phyloP scores from a whole-genome alignment of 495 filamentous ascomycete genomes.

The Lasiosphaeria miniovina region DNA sequence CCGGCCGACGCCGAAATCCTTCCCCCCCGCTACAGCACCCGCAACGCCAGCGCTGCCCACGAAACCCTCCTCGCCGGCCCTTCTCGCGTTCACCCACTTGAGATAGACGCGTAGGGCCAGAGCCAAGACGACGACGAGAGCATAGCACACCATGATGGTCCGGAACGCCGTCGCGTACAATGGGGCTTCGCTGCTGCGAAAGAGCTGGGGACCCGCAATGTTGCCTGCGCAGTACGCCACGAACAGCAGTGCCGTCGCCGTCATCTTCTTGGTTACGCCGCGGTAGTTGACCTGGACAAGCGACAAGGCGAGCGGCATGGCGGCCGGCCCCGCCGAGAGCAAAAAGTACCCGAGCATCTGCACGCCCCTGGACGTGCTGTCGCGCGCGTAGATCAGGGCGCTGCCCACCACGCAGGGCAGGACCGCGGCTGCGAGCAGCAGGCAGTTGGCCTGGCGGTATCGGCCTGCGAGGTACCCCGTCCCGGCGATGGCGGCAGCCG shows the following conservation, averaged over 20 bases:
- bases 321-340: background rate
- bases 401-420: constrained; percentile 5
- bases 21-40: background rate
- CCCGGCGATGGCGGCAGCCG: background rate
- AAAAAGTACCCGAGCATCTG: constrained; percentile 3
- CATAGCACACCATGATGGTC: constrained; percentile 41
- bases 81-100: background rate
- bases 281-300: constrained; percentile 27
- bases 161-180: constrained; percentile 62
- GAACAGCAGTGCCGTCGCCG: constrained; percentile 48
- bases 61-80: background rate
- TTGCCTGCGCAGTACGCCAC: constrained; percentile 61
- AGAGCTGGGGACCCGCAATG: constrained; percentile 67
- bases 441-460: constrained; percentile 37
- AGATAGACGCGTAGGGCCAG: constrained; percentile 2
- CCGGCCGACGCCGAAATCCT: background rate
- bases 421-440: constrained; percentile 33
- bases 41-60: background rate
- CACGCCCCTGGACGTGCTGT: background rate
- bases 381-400: constrained; percentile 3
- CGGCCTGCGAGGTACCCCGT: constrained; percentile 39
- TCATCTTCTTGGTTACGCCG: constrained; percentile 39
- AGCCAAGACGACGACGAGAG: background rate
- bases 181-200: constrained; percentile 56
- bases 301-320: constrained; percentile 8